Evolutionary conservation across 164 flowering plant genomes (phyloP), one percentile per base, ranked within the genome.

Genomic region (Vitis labrusca): DNA sequence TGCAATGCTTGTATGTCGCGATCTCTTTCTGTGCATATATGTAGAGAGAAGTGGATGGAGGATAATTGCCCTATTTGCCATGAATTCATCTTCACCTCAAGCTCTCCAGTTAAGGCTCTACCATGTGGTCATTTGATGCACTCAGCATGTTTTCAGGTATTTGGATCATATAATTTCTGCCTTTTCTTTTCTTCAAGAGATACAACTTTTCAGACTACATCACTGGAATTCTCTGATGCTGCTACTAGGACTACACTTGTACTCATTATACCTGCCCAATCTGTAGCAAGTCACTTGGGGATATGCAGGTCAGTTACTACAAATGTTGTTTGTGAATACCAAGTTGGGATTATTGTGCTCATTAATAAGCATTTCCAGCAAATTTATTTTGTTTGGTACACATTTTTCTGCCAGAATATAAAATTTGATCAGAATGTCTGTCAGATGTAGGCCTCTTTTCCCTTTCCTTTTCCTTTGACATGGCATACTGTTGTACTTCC

Each of bases 101-200:
- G 77, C 69, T 57, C 81, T 74, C 91, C 97, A 0, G 85, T 89
- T 15, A 94, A 90, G 79, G 88, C 92, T 61, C 95, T 94, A 72
- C 84, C 86, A 6, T 94, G 99, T 81, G 97, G 99, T 51, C 99
- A 94, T 83, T 56, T 89, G 78, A 94, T 94, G 99, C 99, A 94
- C 80, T 92, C 97, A 23, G 27, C 82, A 12, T 94, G 97, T 76
- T 94, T 94, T 85, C 81, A 84, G 96, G 98, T 92, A 83, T 50
- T 65, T 56, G 64, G 14, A 29, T 73, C 67, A 37, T 52, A 50
- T 44, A 10, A 62, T 27, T 48, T 50, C 50, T 16, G 49, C 6
- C 14, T 53, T 8, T 10, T 71, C 50, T 32, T 48, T 37, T 37
- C 44, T 37, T 12, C n/a, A 17, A 7, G 30, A 37, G 29, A 47